Evolutionary conservation across 768 basidiomycete genomes (phyloP).

Genomic region (Rhodotorula kratochvilovae): DNA sequence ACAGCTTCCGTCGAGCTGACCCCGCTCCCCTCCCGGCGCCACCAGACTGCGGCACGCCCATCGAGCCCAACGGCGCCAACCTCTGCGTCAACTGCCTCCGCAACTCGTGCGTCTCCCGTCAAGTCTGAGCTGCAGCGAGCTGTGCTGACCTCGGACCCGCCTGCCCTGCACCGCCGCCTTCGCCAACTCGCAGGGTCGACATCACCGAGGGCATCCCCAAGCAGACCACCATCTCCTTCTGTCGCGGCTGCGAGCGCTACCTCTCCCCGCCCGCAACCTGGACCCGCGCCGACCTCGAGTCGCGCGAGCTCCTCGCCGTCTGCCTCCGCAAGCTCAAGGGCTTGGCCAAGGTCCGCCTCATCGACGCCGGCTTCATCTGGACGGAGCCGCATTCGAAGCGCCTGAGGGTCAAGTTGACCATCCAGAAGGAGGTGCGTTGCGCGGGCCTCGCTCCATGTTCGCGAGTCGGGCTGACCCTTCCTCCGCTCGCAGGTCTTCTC

Average conservation of each 20-base stretch:
- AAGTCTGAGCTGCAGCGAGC: not conserved
- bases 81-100: slow-evolving; percentile 81
- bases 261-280: slow-evolving; percentile 83
- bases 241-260: slow-evolving; percentile 93
- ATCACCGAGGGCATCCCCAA: slow-evolving; percentile 92
- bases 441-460: not conserved
- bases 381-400: slow-evolving; percentile 97
- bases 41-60: slow-evolving; percentile 45
- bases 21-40: not conserved
- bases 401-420: slow-evolving; percentile 83
- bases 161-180: not conserved
- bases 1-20: not conserved
- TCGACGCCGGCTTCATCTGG: slow-evolving; percentile 99
- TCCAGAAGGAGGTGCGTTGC: slow-evolving; percentile 85
- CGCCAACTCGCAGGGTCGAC: slow-evolving; percentile 63
- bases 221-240: slow-evolving; percentile 80
- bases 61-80: slow-evolving; percentile 67
- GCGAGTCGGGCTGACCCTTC: not conserved
- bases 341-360: slow-evolving; percentile 84
- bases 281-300: slow-evolving; percentile 81
- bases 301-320: slow-evolving; percentile 84
- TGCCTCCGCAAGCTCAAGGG: slow-evolving; percentile 94
- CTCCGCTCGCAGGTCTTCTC: slow-evolving; percentile 65
- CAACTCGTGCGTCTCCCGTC: slow-evolving; percentile 61
- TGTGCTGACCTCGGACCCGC: not conserved